Evolutionary conservation across 2,329 filamentous ascomycete species (phyloP), one percentile per base, ranked within the genome.

Genomic region (Diatrype stigma): DNA sequence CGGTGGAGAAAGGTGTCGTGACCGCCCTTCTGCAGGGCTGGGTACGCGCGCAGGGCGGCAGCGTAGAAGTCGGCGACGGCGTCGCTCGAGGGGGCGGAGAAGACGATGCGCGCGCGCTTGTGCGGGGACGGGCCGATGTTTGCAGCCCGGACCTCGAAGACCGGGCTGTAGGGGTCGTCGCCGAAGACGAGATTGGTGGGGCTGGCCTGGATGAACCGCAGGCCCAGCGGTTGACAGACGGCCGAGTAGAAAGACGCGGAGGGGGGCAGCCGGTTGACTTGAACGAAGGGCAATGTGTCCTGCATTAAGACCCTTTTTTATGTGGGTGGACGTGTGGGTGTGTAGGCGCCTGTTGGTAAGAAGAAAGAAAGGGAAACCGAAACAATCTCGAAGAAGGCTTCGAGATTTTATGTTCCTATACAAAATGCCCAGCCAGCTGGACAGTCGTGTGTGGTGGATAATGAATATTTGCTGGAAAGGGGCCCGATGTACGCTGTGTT

Each of bases 171-270:
- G 52, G 62, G 55, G 51, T 64, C 59, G 26, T 50, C 50, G 40
- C 77, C 76, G 61, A 72, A 80, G 42, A 71, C 70, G 56, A 78
- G 67, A 19, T 69, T 70, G 5, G 68, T 60, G 21, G 62, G 57
- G 52, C 61, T 66, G 44, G 70, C 63, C 46, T 69, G 71, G 55
- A 90, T 78, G 66, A 85, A 95, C 54, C 80, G 80, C 55, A 95
- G 84, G 35, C 88, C 88, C 21, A 96, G 78, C 3, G 89, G 87
- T 60, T 93, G 89, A 7, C 90, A 78, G 57, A 90, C 79, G 55
- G 87, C 81, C 21, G 91, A 81, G 70, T 90, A 96, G 74, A 95
- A 96, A 7, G 90, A 94, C 46, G 87, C 84, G 3, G 90, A 88
- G 34, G 85, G 83, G 49, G 90, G 82, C 49, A 96, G 82, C 68